A percentile compares a stretch with the other conserved stretches of the same genome.
phyloP scores from a whole-genome alignment of 768 basidiomycete species.

The Termitomyces heimii region DNA sequence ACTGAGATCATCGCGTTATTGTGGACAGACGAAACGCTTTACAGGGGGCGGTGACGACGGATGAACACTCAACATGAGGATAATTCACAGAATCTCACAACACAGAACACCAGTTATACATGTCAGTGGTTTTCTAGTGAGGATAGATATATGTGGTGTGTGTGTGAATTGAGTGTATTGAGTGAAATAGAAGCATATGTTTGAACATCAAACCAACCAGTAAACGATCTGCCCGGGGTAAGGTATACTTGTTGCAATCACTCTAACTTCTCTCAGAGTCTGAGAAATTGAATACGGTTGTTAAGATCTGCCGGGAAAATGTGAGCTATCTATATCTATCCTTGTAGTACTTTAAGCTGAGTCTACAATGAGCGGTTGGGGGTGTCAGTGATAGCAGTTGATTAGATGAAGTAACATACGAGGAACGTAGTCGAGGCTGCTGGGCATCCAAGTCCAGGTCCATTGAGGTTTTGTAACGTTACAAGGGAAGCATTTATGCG shows the following conservation, averaged over 20 bases:
- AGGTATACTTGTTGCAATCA: background rate
- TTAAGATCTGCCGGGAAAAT: background rate
- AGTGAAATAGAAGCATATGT: background rate
- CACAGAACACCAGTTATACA: background rate
- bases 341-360: constrained; percentile 22
- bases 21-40: background rate
- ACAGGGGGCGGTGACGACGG: background rate
- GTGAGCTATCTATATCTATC: constrained; percentile 12
- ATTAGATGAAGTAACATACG: constrained; percentile 5
- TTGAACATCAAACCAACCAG: background rate
- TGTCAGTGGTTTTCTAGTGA: background rate
- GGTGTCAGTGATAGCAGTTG: background rate
- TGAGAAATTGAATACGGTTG: background rate
- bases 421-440: constrained; percentile 23
- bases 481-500: constrained; percentile 56
- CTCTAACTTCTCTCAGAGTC: background rate
- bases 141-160: too few species aligned
- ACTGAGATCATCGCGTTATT: background rate
- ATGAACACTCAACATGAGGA: background rate
- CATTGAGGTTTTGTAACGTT: constrained; percentile 67
- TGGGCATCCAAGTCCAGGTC: constrained; percentile 67
- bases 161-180: background rate
- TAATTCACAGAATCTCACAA: too few species aligned
- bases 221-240: background rate
- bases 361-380: constrained; percentile 12